Evolutionary conservation across 2,329 filamentous ascomycete genomes (phyloP), one percentile per base, ranked within the genome.

Genomic region (Trichoderma koningii): DNA sequence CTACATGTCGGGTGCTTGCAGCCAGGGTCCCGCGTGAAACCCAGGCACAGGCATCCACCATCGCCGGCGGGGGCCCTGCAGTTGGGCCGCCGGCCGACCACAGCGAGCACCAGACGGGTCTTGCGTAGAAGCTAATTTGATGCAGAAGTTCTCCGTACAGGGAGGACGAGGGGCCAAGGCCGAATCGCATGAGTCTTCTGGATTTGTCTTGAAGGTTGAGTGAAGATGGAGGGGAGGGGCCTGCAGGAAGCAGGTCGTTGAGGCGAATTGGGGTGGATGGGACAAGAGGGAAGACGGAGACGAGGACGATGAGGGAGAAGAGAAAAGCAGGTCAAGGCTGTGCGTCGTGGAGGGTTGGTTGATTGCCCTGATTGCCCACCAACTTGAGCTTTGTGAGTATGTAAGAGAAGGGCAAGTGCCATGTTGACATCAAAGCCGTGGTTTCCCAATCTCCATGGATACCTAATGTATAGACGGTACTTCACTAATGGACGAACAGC

Each of bases 1-100:
- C 5, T 38, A 38, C 10, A 14, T 9, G 34, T 38, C 34, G 34
- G 34, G 34, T 38, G 34, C 34, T 38, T 38, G 59, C 48, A 26
- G 55, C 59, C 21, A 48, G 59, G 59, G 59, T 62, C 59, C 48
- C 59, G 48, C 59, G 48, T 62, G 59, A 44, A 50, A 62, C 59
- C 59, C 59, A 62, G 59, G 57, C 23, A 61, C 57, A 44, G 44
- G 60, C 51, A 63, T 63, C 51, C 57, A 38, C 34, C 12, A 51
- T 61, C 34, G 47, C 56, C 48, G 26, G 48, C 15, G 50, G 34
- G 50, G 26, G 19, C 12, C 34, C 15, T n/a, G 38, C 53, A n/a
- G 53, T 44, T 28, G 30, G 53, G 15, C n/a, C 28, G 28, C 42
- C 28, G 15, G 23, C 9, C 23, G 21, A 6, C 47, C 19, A 14